Evolutionary conservation across 805 yeast genomes (phyloP).

Genomic region (Candida ascalaphidarum): DNA sequence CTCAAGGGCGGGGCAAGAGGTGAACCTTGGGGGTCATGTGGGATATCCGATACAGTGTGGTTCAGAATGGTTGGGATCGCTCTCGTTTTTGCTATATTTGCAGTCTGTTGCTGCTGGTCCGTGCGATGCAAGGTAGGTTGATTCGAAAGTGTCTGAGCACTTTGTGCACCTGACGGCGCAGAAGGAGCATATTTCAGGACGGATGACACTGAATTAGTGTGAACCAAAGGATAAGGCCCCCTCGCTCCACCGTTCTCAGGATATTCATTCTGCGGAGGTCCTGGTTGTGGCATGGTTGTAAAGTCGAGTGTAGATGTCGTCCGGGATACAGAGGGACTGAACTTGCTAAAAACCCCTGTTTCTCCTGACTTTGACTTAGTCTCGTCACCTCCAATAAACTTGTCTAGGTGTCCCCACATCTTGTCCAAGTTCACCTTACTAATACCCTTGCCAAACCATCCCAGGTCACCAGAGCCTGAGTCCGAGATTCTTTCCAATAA

Average conservation of each 20-base stretch:
- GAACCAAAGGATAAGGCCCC: neutral
- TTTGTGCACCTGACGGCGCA: too few relatives aligned
- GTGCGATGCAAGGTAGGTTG: too few relatives aligned
- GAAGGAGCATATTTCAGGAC: neutral
- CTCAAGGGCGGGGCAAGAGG: too few relatives aligned
- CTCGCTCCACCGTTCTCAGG: neutral
- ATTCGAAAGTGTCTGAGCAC: too few relatives aligned
- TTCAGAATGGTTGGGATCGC: too few relatives aligned
- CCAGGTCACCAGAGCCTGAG: constrained; percentile 32
- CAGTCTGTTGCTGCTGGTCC: too few relatives aligned
- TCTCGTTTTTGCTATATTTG: too few relatives aligned
- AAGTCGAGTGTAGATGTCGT: constrained; percentile 34
- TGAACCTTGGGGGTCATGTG: too few relatives aligned
- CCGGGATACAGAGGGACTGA: constrained; percentile 62
- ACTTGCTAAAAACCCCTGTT: constrained; percentile 60
- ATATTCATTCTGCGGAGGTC: neutral
- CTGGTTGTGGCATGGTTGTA: constrained; percentile 5
- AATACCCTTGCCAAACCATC: constrained; percentile 63
- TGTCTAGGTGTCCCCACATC: constrained; percentile 84
- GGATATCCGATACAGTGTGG: too few relatives aligned
- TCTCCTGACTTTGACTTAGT: constrained; percentile 25
- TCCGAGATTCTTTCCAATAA: constrained; percentile 41
- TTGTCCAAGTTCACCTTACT: constrained; percentile 64
- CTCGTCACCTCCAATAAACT: constrained; percentile 82
- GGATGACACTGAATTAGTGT: too few relatives aligned